Conservation (phyloP, 1,284 basidiomycete species). For the Rhodotorula sp. region DNA sequence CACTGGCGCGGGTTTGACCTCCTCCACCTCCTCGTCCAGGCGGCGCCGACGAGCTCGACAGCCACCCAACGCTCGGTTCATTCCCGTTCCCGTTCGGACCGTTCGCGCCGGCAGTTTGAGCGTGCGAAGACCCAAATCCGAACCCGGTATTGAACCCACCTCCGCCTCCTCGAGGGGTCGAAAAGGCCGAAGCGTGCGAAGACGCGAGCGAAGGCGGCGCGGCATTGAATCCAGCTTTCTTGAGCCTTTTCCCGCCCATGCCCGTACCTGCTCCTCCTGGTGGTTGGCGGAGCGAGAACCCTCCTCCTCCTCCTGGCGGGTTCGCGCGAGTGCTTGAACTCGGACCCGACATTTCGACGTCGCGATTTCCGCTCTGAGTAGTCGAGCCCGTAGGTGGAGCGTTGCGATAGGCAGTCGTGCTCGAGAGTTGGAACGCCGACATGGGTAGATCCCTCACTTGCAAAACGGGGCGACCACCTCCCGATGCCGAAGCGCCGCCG, state of each 20-base stretch:
- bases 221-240: not conserved
- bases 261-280: not conserved
- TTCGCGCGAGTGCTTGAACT: not conserved
- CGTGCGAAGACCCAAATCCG: no score
- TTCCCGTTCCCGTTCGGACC: no score
- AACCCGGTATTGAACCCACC: not conserved
- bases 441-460: constrained; percentile 63
- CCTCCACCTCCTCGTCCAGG: not conserved
- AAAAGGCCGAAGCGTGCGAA: not conserved
- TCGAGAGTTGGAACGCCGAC: constrained; percentile 62
- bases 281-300: not conserved
- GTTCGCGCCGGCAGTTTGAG: no score
- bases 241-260: not conserved
- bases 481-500: not conserved
- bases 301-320: not conserved
- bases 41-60: not conserved
- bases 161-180: not conserved
- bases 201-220: not conserved
- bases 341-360: constrained; percentile 3
- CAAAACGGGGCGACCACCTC: constrained; percentile 48
- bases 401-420: constrained; percentile 52
- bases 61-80: no score
- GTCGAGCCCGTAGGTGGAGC: no score
- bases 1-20: constrained; percentile 30
- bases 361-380: no score